These are phyloP conservation scores for Sporobolomyces roseus DNA, from an alignment of 768 basidiomycete genomes.

Conservation along the genomic window DNA sequence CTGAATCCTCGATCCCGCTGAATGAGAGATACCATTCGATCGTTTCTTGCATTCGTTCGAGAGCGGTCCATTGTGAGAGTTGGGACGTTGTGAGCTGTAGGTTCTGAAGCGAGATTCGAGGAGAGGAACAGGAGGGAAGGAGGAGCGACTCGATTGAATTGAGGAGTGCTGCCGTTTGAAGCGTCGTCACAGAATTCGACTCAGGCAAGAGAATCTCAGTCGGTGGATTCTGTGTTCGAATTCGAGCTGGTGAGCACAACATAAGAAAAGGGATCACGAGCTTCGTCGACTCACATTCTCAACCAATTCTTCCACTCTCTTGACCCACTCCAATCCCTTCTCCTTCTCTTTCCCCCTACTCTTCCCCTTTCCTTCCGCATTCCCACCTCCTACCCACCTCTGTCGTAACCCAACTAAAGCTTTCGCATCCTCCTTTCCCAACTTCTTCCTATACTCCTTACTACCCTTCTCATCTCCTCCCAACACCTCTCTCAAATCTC, in stretches of 20 bases:
- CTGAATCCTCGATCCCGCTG: neutral
- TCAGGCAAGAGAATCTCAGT: too few relatives aligned
- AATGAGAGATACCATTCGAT: conserved; percentile 31
- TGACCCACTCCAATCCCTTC: conserved; percentile 17
- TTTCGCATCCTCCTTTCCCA: conserved; percentile 23
- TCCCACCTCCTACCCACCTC: conserved; percentile 8
- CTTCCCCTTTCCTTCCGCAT: neutral
- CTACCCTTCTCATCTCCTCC: neutral
- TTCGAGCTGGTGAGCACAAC: too few relatives aligned
- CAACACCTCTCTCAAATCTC: neutral
- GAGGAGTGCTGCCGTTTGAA: conserved; percentile 7
- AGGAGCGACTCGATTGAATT: conserved; percentile 29
- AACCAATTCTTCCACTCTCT: neutral
- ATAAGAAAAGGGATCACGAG: neutral
- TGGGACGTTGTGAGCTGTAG: neutral
- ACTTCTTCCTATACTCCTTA: conserved; percentile 1
- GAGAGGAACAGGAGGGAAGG: conserved; percentile 24
- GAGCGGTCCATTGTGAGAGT: neutral
- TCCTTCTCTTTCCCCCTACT: conserved; percentile 15
- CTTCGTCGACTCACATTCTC: neutral
- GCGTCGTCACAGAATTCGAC: too few relatives aligned
- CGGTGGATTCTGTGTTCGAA: too few relatives aligned
- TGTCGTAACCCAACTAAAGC: conserved; percentile 26
- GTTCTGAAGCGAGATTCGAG: conserved; percentile 23
- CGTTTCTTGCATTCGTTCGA: neutral